Percentiles rank a stretch among this genome's conserved stretches.
Evolutionary conservation across 495 filamentous ascomycete species (phyloP).

Genomic region (Neohortaea acidophila): DNA sequence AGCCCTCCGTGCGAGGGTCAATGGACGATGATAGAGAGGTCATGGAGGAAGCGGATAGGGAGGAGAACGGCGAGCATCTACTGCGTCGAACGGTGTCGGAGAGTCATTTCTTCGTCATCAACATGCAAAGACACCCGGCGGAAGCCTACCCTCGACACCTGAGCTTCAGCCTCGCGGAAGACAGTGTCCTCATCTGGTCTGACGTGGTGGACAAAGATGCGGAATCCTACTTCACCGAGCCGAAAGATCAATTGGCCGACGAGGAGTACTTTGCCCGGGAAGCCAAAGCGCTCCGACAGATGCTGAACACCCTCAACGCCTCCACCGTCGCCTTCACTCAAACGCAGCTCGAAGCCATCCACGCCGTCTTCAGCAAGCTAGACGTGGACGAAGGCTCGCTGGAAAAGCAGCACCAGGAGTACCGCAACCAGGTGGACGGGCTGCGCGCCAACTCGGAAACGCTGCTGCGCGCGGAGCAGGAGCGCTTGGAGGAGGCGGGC

Average conservation of each 20-base stretch:
- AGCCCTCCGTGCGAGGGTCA: slow-evolving; percentile 22
- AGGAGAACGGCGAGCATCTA: slow-evolving; percentile 15
- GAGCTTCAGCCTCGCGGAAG: slow-evolving; percentile 81
- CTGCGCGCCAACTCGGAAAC: slow-evolving; percentile 52
- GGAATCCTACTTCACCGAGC: slow-evolving; percentile 9
- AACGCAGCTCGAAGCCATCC: slow-evolving; percentile 35
- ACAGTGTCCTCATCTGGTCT: slow-evolving; percentile 65
- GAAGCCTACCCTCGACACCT: slow-evolving; percentile 62
- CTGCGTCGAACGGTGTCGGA: slow-evolving; percentile 34
- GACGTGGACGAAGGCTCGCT: slow-evolving; percentile 47
- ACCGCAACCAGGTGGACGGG: slow-evolving; percentile 45
- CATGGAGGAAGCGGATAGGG: slow-evolving; percentile 16
- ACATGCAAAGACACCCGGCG: slow-evolving; percentile 30
- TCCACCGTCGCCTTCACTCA: slow-evolving; percentile 6
- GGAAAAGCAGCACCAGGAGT: slow-evolving; percentile 52
- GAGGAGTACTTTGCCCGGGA: slow-evolving; percentile 40
- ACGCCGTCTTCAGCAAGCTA: slow-evolving; percentile 47
- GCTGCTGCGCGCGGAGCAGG: slow-evolving; percentile 49
- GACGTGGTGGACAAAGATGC: slow-evolving; percentile 29
- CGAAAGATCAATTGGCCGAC: slow-evolving; percentile 26
- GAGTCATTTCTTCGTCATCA: slow-evolving; percentile 25
- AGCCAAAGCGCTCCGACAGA: slow-evolving; percentile 41
- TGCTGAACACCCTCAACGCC: slow-evolving; percentile 48
- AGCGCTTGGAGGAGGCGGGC: slow-evolving; percentile 52
- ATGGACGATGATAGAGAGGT: slow-evolving; percentile 24